Conservation (phyloP, 1,139 yeast species). For the Geotrichum europaeum region DNA sequence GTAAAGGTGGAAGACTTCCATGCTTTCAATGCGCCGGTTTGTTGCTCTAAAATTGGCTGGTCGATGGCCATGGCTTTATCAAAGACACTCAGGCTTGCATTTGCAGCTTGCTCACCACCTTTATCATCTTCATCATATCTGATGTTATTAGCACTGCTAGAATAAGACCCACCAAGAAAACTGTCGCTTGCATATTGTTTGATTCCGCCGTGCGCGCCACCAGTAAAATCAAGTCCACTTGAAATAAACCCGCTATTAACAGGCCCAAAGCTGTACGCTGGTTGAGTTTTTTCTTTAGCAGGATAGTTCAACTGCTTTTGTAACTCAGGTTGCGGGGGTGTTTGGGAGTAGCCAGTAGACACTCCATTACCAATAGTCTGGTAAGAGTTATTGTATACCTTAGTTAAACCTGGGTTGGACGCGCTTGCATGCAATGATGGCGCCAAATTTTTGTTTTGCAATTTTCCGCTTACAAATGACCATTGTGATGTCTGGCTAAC, state of each 20-base stretch:
- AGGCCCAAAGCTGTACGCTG: not conserved
- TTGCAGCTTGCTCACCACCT: not conserved
- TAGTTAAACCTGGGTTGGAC: not conserved
- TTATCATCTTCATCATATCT: not conserved
- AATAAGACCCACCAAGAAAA: not conserved
- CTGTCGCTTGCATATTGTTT: not conserved
- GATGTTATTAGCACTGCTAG: no score
- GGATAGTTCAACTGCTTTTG: not conserved
- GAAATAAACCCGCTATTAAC: not conserved
- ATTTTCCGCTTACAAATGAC: not conserved
- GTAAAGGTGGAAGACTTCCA: not conserved
- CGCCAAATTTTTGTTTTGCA: not conserved
- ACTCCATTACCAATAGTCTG: not conserved
- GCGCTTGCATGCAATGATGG: not conserved
- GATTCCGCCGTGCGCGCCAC: not conserved
- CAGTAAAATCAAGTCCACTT: not conserved
- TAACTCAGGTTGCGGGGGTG: not conserved
- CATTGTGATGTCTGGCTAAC: not conserved
- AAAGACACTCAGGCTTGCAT: not conserved
- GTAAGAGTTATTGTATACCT: not conserved
- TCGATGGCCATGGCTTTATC: not conserved
- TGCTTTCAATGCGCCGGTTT: not conserved
- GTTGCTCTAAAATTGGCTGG: not conserved
- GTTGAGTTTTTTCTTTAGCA: not conserved
- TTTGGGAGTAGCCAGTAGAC: not conserved